Conservation (phyloP, 352 stramenopile genomes). For the Pythium guiyangense region DNA sequence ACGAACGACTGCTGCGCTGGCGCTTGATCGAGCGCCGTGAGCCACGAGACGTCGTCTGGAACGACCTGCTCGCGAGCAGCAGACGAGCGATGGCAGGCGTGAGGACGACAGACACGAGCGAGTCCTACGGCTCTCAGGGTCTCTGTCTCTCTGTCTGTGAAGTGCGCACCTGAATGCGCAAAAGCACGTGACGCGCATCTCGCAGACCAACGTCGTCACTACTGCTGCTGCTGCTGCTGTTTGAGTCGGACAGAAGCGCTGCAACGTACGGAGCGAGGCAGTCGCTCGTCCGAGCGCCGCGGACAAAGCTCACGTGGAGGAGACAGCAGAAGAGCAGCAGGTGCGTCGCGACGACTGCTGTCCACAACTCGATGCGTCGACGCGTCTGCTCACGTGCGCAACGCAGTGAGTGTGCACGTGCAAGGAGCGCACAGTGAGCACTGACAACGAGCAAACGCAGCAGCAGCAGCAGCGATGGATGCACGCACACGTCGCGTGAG, state of each 20-base stretch:
- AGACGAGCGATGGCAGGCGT: too few relatives aligned
- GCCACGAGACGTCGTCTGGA: conserved; percentile 1
- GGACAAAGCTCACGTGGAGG: conserved; percentile 51
- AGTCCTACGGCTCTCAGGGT: too few relatives aligned
- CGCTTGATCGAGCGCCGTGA: background rate
- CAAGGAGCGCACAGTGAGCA: background rate
- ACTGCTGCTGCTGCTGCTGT: background rate
- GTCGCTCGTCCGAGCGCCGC: conserved; percentile 17
- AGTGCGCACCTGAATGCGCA: conserved; percentile 31
- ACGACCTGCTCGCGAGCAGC: conserved; percentile 2
- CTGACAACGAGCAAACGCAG: too few relatives aligned
- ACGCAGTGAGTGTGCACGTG: too few relatives aligned
- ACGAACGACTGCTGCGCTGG: conserved; percentile 30
- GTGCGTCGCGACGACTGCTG: conserved; percentile 56
- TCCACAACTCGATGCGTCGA: conserved; percentile 42
- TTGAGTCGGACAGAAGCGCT: background rate
- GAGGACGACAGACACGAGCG: too few relatives aligned
- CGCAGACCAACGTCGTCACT: background rate
- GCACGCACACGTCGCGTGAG: conserved; percentile 37
- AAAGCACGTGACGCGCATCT: conserved; percentile 12
- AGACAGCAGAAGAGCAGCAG: conserved; percentile 41
- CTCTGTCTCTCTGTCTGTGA: background rate
- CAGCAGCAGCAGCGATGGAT: background rate
- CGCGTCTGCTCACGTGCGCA: conserved; percentile 28
- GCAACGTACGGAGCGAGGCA: conserved; percentile 34